These are phyloP conservation scores for Harringtonia lauricola DNA, from an alignment of 2,329 filamentous ascomycete genomes.

Conservation along the genomic window DNA sequence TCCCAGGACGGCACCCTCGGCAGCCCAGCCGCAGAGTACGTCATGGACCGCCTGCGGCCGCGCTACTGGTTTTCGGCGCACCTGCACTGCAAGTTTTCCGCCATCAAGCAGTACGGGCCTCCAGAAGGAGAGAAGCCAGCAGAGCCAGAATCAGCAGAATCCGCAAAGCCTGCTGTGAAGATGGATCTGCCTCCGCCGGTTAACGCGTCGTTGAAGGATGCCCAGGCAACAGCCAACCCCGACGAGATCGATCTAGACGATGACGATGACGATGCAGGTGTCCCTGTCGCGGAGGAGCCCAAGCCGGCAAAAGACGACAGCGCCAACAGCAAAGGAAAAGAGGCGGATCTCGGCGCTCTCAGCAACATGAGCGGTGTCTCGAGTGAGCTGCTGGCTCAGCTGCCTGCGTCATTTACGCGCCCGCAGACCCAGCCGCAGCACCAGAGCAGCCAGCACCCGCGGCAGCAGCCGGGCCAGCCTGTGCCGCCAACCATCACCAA, in stretches of 20 bases:
- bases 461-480: conserved; percentile 39
- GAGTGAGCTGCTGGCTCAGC: conserved; percentile 56
- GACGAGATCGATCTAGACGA: conserved; percentile 63
- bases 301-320: conserved; percentile 2
- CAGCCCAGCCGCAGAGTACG: conserved; percentile 65
- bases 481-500: conserved; percentile 67
- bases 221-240: conserved; percentile 36
- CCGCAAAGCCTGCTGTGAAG: conserved; percentile 1
- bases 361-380: conserved; percentile 30
- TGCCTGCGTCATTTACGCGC: conserved; percentile 63
- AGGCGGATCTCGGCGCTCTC: conserved; percentile 3
- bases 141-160: not conserved
- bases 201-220: not conserved
- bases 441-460: conserved; percentile 6
- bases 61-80: conserved; percentile 90
- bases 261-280: conserved; percentile 36
- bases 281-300: conserved; percentile 10
- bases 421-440: conserved; percentile 19
- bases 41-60: conserved; percentile 73
- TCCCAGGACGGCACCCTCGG: conserved; percentile 66
- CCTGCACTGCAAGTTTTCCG: conserved; percentile 79
- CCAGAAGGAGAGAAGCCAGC: conserved; percentile 24
- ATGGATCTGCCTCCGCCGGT: too few species aligned
- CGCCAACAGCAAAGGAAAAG: not conserved
- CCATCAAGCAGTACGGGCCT: conserved; percentile 43